Conservation (phyloP, 1,139 yeast genomes). For the Geotrichum citri-aurantii region DNA sequence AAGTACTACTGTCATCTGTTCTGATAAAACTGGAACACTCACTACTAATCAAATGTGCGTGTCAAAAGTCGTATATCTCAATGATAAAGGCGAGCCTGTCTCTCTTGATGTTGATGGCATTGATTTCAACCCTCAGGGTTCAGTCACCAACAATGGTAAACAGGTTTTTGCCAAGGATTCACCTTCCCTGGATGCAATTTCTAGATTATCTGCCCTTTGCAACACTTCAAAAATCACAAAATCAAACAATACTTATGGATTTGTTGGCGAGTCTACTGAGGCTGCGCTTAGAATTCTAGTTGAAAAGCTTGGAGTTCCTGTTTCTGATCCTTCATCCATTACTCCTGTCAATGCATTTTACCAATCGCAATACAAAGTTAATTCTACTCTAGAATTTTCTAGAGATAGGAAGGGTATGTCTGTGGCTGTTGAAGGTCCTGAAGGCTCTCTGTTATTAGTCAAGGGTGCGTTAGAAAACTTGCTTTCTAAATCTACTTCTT, state of each 20-base stretch:
- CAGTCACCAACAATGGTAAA: slow-evolving; percentile 36
- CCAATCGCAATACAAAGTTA: slow-evolving; percentile 12
- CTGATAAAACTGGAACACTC: slow-evolving; percentile 69
- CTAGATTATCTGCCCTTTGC: slow-evolving; percentile 34
- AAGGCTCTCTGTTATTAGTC: slow-evolving; percentile 35
- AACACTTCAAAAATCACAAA: slow-evolving; percentile 34
- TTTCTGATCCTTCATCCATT: slow-evolving; percentile 6
- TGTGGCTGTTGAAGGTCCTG: slow-evolving; percentile 36
- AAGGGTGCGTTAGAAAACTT: slow-evolving; percentile 54
- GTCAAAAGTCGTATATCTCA: slow-evolving; percentile 37
- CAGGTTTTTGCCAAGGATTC: slow-evolving; percentile 27
- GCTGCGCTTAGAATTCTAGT: slow-evolving; percentile 34
- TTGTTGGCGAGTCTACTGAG: slow-evolving; percentile 39
- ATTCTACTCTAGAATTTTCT: slow-evolving; percentile 35
- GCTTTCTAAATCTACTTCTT: slow-evolving; percentile 39
- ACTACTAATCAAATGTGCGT: slow-evolving; percentile 43
- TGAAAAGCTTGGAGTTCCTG: slow-evolving; percentile 26
- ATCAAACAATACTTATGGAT: slow-evolving; percentile 24
- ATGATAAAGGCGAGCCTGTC: slow-evolving; percentile 38
- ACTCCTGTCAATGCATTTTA: slow-evolving; percentile 20
- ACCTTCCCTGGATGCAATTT: slow-evolving; percentile 29
- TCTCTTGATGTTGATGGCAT: slow-evolving; percentile 44
- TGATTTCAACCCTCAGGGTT: slow-evolving; percentile 37
- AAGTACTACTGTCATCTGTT: slow-evolving; percentile 49
- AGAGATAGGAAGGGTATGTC: slow-evolving; percentile 49